These are phyloP conservation scores for Orbilia quercus DNA, from an alignment of 2,329 filamentous ascomycete genomes.

Conservation along the genomic window DNA sequence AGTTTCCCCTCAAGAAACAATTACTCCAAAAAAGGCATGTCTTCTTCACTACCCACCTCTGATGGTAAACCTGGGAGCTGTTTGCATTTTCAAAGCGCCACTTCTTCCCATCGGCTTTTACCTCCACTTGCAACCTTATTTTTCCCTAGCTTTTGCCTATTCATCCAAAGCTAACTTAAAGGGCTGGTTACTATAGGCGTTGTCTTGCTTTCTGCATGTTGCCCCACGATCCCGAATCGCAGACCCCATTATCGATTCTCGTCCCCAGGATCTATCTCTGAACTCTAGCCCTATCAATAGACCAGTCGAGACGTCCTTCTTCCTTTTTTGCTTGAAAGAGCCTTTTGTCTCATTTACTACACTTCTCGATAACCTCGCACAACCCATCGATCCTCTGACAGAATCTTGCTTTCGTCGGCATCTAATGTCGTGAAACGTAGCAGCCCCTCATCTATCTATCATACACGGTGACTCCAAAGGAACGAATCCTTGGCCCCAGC, in stretches of 20 bases:
- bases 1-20: conserved; percentile 30
- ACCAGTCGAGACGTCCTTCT: conserved; percentile 29
- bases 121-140: conserved; percentile 2
- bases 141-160: conserved; percentile 18
- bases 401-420: conserved; percentile 27
- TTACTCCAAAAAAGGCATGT: conserved; percentile 49
- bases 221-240: conserved; percentile 49
- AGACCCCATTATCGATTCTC: conserved; percentile 40
- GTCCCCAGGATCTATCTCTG: conserved; percentile 40
- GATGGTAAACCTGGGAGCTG: conserved; percentile 39
- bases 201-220: conserved; percentile 42
- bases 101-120: conserved; percentile 31
- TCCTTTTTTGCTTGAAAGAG: conserved; percentile 11
- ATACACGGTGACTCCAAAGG: conserved; percentile 11
- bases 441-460: conserved; percentile 51
- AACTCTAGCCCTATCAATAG: conserved; percentile 29
- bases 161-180: conserved; percentile 52
- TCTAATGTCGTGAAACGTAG: conserved; percentile 52
- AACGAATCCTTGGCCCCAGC: conserved; percentile 17
- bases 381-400: conserved; percentile 12
- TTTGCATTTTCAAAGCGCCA: conserved; percentile 41
- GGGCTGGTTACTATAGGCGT: conserved; percentile 37
- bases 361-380: conserved; percentile 9
- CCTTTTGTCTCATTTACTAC: conserved; percentile 16
- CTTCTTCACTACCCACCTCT: conserved; percentile 45